A percentile compares a stretch with the other conserved stretches of the same genome.
phyloP scores from a whole-genome alignment of 768 basidiomycete species.

The Amanita pallidorosea region DNA sequence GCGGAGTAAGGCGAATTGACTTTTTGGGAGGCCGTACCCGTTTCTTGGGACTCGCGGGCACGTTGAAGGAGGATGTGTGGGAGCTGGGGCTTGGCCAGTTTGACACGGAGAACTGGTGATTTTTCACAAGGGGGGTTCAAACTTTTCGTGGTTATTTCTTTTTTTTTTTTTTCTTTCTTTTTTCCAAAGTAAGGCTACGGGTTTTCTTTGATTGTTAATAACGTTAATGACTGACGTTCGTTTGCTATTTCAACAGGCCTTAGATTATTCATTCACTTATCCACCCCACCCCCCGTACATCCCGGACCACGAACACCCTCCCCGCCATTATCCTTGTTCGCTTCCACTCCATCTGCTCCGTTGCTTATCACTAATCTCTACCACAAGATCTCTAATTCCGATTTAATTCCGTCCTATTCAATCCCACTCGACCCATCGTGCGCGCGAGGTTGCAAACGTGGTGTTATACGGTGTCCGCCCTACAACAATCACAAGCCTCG shows the following conservation, averaged over 20 bases:
- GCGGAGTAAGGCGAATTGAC: constrained; percentile 48
- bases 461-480: too few species aligned
- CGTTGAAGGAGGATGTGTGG: constrained; percentile 31
- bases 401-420: not conserved
- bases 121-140: not conserved
- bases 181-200: not conserved
- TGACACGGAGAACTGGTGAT: too few species aligned
- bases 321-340: too few species aligned
- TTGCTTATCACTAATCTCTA: not conserved
- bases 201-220: not conserved
- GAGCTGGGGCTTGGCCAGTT: constrained; percentile 16
- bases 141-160: not conserved
- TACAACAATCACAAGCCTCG: not conserved
- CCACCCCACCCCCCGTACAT: not conserved
- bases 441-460: not conserved
- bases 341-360: not conserved
- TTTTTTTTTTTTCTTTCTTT: not conserved
- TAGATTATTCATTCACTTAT: constrained; percentile 4
- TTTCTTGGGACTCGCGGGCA: constrained; percentile 41
- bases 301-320: too few species aligned
- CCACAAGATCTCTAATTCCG: not conserved
- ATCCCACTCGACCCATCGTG: not conserved
- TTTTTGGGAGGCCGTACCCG: constrained; percentile 33
- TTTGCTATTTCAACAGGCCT: not conserved
- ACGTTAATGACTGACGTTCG: not conserved